Base-by-base conservation (phyloP, 129 eudicot genomes). In the Chrysanthemum lavandulifolium region DNA sequence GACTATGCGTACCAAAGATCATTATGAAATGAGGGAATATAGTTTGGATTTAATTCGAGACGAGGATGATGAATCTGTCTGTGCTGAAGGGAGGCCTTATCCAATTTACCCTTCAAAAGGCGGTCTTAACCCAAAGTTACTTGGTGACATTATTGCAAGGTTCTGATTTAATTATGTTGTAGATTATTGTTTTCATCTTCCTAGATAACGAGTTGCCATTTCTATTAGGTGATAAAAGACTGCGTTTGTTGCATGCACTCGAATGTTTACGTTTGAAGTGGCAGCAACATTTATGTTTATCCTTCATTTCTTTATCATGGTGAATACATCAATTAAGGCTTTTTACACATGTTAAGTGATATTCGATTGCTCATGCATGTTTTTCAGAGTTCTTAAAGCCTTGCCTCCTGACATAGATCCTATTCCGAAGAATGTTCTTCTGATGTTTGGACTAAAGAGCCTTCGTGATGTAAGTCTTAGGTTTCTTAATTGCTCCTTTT, bases 31-130 rank as follows among this genome's bases (percentile, higher is more conserved):
- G 83, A 90, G 90, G 82, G 98, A 90, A 65, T 94, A 87, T 58
- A 86, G 75, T 76, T 61, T 94, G 64, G 98, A 89, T 81, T 81
- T 81, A 61, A 85, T 94, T 53, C 79, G 75, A 16, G 85, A 86
- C 68, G 92, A 79, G 56, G 76, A 73, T 54, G 91, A 88, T 77
- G 79, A 84, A 70, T 68, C 83, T 79, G 73, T 75, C 54, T 68
- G 83, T 78, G 80, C 83, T 36, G 80, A 86, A 81, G 96, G 88
- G 81, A 86, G 88, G 69, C 97, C 89, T 43, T 94, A 84, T 76
- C 98, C 98, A 43, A 85, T 93, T 66, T 90, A 93, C 73, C 93
- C 98, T 69, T 90, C 97, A 13, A 94, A 90, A 82, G 94, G 94
- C 61, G 97, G 91, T 61, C 83, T 94, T 27, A 88, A 80, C 72